phyloP scores from a whole-genome alignment of 352 stramenopile species.

The Thalassiosira mediterranea region DNA sequence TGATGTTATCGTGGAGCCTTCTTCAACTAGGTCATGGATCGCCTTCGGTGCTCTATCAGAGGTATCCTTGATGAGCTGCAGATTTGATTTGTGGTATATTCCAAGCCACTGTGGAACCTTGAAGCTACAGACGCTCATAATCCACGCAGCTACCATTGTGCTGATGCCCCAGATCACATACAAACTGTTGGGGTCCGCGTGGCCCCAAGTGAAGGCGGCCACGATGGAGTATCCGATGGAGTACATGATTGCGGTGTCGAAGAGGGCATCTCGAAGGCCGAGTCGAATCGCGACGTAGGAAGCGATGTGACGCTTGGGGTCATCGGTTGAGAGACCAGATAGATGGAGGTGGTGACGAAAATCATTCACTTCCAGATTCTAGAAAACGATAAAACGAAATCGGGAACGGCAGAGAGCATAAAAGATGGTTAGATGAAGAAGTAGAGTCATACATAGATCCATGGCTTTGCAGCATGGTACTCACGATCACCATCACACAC shows the following conservation, averaged over 20 bases:
- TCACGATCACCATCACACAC: slow-evolving; percentile 22
- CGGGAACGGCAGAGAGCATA: background rate
- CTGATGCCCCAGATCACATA: slow-evolving; percentile 40
- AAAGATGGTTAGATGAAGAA: background rate
- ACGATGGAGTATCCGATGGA: slow-evolving; percentile 32
- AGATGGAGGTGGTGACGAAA: slow-evolving; percentile 42
- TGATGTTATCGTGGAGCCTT: slow-evolving; percentile 1
- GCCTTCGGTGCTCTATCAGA: slow-evolving; percentile 17
- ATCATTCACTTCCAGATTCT: slow-evolving; percentile 53
- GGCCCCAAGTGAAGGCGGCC: slow-evolving; percentile 30
- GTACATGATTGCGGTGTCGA: slow-evolving; percentile 44
- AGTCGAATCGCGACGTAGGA: slow-evolving; percentile 38
- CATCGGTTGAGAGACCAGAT: background rate
- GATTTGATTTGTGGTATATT: slow-evolving; percentile 19
- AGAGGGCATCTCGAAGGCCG: slow-evolving; percentile 43
- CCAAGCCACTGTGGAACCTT: slow-evolving; percentile 50
- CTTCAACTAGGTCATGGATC: slow-evolving; percentile 5
- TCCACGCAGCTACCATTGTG: slow-evolving; percentile 18
- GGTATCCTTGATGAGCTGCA: slow-evolving; percentile 30
- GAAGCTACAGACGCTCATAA: slow-evolving; percentile 23
- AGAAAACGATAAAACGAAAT: background rate
- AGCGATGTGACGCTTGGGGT: slow-evolving; percentile 22
- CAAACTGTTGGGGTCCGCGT: slow-evolving; percentile 40
- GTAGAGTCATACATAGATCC: background rate
- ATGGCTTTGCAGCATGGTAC: background rate